Conservation (phyloP, 257 asterid genomes). For the Craterostigma plantagineum region DNA sequence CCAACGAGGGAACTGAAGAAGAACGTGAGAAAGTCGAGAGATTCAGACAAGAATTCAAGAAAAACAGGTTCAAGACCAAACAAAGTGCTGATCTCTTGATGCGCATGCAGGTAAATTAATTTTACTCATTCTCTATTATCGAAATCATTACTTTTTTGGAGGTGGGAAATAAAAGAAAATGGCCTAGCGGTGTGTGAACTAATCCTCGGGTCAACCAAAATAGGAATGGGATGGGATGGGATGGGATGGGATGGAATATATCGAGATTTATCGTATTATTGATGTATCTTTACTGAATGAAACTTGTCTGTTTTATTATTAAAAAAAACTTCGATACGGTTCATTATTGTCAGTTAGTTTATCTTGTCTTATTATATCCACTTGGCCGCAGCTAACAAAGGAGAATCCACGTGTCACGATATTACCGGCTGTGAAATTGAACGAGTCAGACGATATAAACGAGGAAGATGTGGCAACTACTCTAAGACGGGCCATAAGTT, state of each 20-base stretch:
- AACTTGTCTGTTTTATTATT: too few relatives aligned
- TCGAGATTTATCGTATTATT: too few relatives aligned
- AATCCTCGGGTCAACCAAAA: too few relatives aligned
- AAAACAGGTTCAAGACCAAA: constrained; percentile 6
- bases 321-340: too few relatives aligned
- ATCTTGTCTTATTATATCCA: neutral
- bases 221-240: too few relatives aligned
- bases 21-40: constrained; percentile 4
- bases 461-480: constrained; percentile 8
- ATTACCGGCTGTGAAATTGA: constrained; percentile 10
- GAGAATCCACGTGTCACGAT: constrained; percentile 10
- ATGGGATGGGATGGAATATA: too few relatives aligned
- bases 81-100: constrained; percentile 9
- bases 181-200: too few relatives aligned
- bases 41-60: constrained; percentile 5
- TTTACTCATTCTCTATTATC: neutral
- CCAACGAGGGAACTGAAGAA: constrained; percentile 6
- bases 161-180: too few relatives aligned
- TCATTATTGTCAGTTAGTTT: too few relatives aligned
- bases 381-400: constrained; percentile 5
- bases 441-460: constrained; percentile 5
- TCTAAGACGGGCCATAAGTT: constrained; percentile 21
- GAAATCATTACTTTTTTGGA: too few relatives aligned
- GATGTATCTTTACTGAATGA: too few relatives aligned
- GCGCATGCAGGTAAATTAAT: constrained; percentile 9